phyloP scores from a whole-genome alignment of 768 basidiomycete species.

The Neoboletus brunneissimus region DNA sequence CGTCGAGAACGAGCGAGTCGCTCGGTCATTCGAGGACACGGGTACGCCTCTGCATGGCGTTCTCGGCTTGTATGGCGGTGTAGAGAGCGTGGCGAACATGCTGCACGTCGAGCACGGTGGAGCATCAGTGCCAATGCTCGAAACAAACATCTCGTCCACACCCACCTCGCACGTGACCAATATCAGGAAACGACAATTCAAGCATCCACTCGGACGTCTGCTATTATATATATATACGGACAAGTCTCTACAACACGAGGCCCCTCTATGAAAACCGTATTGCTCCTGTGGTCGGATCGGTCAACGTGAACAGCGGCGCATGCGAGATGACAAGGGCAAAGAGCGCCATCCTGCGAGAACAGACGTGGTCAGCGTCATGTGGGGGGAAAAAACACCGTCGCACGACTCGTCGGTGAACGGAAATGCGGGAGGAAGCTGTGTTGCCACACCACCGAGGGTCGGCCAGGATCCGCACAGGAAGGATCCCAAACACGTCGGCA shows the following conservation, averaged over 20 bases:
- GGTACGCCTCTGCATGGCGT: not conserved
- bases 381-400: slow-evolving; percentile 6
- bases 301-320: slow-evolving; percentile 31
- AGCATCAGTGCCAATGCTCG: not conserved
- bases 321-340: slow-evolving; percentile 33
- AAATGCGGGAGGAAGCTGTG: slow-evolving; percentile 17
- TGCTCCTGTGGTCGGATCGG: slow-evolving; percentile 32
- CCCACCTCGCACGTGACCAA: slow-evolving; percentile 29
- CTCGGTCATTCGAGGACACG: not conserved
- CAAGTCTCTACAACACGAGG: slow-evolving; percentile 17
- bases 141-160: slow-evolving; percentile 1
- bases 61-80: slow-evolving; percentile 18
- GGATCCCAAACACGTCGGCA: slow-evolving; percentile 12
- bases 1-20: not conserved
- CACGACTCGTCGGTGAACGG: slow-evolving; percentile 22
- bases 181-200: slow-evolving; percentile 1
- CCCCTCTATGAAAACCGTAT: slow-evolving; percentile 29
- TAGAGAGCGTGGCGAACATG: slow-evolving; percentile 31
- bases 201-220: not conserved
- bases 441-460: slow-evolving; percentile 17
- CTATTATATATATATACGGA: slow-evolving; percentile 28
- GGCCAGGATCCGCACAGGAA: slow-evolving; percentile 15
- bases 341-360: slow-evolving; percentile 33
- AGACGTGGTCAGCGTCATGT: slow-evolving; percentile 28
- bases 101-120: slow-evolving; percentile 20